These are phyloP conservation scores for Diplogelasinospora grovesii DNA, from an alignment of 495 filamentous ascomycete species.

Conservation along the genomic window DNA sequence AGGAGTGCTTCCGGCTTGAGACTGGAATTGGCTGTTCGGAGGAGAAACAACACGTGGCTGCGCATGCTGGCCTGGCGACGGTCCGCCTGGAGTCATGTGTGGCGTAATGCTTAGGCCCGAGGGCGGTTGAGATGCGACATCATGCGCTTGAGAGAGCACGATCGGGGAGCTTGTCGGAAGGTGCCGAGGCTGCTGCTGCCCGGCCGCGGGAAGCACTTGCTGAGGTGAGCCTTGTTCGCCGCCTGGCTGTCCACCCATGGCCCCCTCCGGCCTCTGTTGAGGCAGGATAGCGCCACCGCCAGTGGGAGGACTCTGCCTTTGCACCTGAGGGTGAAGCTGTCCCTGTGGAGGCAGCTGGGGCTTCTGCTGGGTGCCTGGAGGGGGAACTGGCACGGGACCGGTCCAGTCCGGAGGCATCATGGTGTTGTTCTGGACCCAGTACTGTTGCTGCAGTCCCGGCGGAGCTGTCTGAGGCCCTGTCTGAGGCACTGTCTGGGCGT, in stretches of 20 bases:
- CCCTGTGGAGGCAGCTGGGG: constrained; percentile 1
- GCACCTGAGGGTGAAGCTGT: not conserved
- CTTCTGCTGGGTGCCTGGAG: not conserved
- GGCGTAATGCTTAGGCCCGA: constrained; percentile 1
- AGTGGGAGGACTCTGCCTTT: not conserved
- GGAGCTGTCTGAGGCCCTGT: not conserved
- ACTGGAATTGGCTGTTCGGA: constrained; percentile 7
- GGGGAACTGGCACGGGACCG: not conserved
- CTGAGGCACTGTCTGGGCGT: too few species aligned
- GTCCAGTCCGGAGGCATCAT: not conserved
- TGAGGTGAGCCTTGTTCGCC: not conserved
- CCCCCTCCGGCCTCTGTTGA: not conserved
- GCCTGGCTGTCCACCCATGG: not conserved
- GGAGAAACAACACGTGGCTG: constrained; percentile 8
- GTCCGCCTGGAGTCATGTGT: not conserved
- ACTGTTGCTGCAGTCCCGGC: constrained; percentile 8
- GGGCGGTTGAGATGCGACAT: too few species aligned
- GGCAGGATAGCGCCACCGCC: not conserved
- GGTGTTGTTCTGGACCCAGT: constrained; percentile 8
- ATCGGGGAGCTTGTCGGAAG: too few species aligned
- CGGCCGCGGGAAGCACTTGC: not conserved
- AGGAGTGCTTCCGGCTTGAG: constrained; percentile 6
- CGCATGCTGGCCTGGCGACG: not conserved
- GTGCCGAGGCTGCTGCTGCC: not conserved
- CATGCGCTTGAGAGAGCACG: too few species aligned